Base-by-base conservation (phyloP, 495 filamentous ascomycete species). In the Hypoxylon crocopeplum region DNA sequence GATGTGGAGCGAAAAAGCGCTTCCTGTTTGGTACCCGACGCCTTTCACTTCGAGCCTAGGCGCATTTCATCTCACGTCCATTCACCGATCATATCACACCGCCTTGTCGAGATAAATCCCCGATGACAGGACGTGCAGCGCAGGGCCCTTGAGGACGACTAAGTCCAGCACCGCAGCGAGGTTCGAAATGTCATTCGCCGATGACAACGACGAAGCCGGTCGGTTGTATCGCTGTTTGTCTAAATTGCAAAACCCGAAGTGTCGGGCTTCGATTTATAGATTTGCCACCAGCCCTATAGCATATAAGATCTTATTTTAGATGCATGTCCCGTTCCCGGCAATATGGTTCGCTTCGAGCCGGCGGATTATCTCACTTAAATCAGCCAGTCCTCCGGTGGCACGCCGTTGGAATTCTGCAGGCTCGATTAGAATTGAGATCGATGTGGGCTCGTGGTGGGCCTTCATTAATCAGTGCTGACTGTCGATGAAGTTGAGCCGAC, bases 321-420 rank as follows among this genome's bases (percentile, higher is more conserved):
- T 25, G 37, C 34, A 58, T 48, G 17, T 46, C 39, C 39, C 22
- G 39, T 47, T n/a, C 39, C 54, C 44, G 30, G 40, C 19, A 4
- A 36, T 33, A 19, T 37, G 49, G 34, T 42, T 55, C 38, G 20
- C 19, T 40, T 58, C 42, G 48, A 44, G 34, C 24, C 16, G 30
- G 17, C 55, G 61, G 53, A n/a, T 39, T 37, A 55, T 37, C 47
- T 50, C 24, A 10, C 22, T 51, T 25, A 38, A 42, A 17, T 13
- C 32, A 17, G n/a, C 37, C 34, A 27, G 24, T 11, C 20, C 10
- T n/a, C 25, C 11, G 36, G 27, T 0, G 42, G n/a, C 8, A 16
- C 27, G 22, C 21, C 33, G 20, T 38, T 50, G 7, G 20, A 45
- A 41, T n/a, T n/a, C n/a, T n/a, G n/a, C n/a, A n/a, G n/a, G n/a